A percentile compares a stretch with the other conserved stretches of the same genome.
These are phyloP conservation scores for Vitis labrusca DNA, from an alignment of 164 flowering plant genomes.

Conservation along the genomic window DNA sequence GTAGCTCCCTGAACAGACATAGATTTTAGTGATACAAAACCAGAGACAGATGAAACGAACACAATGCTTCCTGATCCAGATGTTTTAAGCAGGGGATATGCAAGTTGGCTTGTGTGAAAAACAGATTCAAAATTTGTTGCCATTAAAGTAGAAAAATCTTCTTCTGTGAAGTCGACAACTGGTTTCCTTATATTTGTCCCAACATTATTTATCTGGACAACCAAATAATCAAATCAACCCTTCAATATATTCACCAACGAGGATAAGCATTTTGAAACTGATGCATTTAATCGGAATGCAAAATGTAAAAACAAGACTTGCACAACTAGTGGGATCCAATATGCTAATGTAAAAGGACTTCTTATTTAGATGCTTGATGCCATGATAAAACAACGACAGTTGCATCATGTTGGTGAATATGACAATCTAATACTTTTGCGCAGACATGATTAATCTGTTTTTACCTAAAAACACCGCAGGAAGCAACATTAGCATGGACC, in stretches of 20 bases:
- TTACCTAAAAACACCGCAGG: too few relatives aligned
- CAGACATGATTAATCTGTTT: too few relatives aligned
- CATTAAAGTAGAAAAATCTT: conserved; percentile 49
- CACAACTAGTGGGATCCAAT: too few relatives aligned
- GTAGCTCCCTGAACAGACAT: conserved; percentile 50
- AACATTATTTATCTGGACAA: conserved; percentile 53
- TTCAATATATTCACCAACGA: neutral
- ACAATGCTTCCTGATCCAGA: conserved; percentile 67
- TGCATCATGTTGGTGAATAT: too few relatives aligned
- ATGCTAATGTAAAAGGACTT: too few relatives aligned
- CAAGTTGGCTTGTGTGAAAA: conserved; percentile 66
- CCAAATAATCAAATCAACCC: neutral
- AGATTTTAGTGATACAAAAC: conserved; percentile 41
- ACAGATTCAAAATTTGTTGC: conserved; percentile 61
- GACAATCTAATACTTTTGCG: too few relatives aligned
- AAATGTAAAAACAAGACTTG: too few relatives aligned
- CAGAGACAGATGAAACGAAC: conserved; percentile 67
- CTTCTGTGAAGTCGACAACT: conserved; percentile 44
- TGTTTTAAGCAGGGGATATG: conserved; percentile 60
- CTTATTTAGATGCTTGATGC: too few relatives aligned
- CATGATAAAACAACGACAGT: too few relatives aligned
- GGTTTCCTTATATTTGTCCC: conserved; percentile 54
- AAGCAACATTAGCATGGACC: too few relatives aligned
- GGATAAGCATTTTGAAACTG: neutral
- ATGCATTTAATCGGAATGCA: too few relatives aligned